Evolutionary conservation across 176 grass and related monocot species (phyloP).

Genomic region (Pharus latifolius): DNA sequence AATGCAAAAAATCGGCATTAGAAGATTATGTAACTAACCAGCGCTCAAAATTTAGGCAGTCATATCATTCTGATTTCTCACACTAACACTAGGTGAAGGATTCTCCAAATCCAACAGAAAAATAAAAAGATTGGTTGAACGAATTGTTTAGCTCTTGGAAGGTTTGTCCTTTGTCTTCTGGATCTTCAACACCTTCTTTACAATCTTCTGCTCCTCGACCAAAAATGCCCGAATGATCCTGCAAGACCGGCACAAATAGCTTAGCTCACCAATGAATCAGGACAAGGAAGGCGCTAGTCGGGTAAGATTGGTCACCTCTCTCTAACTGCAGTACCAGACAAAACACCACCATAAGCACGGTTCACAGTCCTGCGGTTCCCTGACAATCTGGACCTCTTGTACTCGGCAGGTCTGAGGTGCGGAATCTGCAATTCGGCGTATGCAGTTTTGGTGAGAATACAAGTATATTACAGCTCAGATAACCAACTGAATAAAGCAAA

Average conservation of each 20-base stretch:
- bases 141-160: slow-evolving; percentile 52
- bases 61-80: background rate
- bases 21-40: slow-evolving; percentile 6
- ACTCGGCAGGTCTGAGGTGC: slow-evolving; percentile 47
- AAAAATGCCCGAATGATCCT: slow-evolving; percentile 77
- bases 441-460: background rate
- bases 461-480: too few relatives aligned
- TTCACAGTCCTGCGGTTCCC: slow-evolving; percentile 69
- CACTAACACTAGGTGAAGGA: background rate
- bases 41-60: slow-evolving; percentile 20
- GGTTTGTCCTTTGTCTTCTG: slow-evolving; percentile 72
- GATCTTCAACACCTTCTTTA: slow-evolving; percentile 82
- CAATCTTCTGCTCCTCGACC: slow-evolving; percentile 82
- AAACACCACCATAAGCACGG: slow-evolving; percentile 69
- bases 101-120: slow-evolving; percentile 7
- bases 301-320: slow-evolving; percentile 31
- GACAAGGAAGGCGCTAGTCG: background rate
- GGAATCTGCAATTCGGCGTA: slow-evolving; percentile 29
- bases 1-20: too few relatives aligned
- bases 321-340: slow-evolving; percentile 59
- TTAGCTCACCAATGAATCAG: background rate
- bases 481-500: too few relatives aligned
- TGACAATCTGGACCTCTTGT: slow-evolving; percentile 52
- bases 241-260: background rate
- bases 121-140: too few relatives aligned